Base-by-base conservation (phyloP, 2,329 filamentous ascomycete species). In the Alternaria sp. region DNA sequence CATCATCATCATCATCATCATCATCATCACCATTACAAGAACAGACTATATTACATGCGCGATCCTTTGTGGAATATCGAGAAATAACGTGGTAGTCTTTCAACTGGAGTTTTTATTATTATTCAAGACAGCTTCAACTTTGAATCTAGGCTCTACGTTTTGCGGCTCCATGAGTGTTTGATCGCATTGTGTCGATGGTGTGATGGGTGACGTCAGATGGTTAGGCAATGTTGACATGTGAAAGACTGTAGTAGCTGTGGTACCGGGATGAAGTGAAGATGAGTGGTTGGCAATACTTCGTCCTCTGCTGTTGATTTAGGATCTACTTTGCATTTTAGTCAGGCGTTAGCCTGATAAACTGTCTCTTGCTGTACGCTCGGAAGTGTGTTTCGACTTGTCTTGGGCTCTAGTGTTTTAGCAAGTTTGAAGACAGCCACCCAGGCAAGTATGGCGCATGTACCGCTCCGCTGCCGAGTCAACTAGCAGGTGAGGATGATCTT, bases 361-460 rank as follows among this genome's bases (percentile, higher is more conserved):
- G n/a, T 26, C 29, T 34, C 36, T 51, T 51, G 21, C 37, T 24
- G 37, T 17, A 26, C 44, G 33, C 23, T 26, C 9, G 21, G 24
- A 48, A 14, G 34, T 28, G 23, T 29, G 41, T 29, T 36, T 24
- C 17, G 51, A 48, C 41, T 37, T 13, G 42, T 10, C 17, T 23
- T 13, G 9, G 37, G 17, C 29, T 51, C 26, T 33, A 31, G 21
- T 24, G 49, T 51, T 51, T 51, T 42, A 46, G 51, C 33, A 44
- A 42, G 51, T 46, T 46, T 53, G n/a, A 31, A 36, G 31, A 37
- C 26, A 21, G 10, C 26, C 17, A 8, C 14, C 31, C 41, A 34
- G 51, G 40, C 41, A 53, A 53, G 51, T 53, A 53, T 46, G 40
- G 51, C 51, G 51, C 23, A 55, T 37, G 44, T 46, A 24, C 44